These are phyloP conservation scores for Penicillium crustosum DNA, from an alignment of 2,329 filamentous ascomycete genomes.

Conservation along the genomic window DNA sequence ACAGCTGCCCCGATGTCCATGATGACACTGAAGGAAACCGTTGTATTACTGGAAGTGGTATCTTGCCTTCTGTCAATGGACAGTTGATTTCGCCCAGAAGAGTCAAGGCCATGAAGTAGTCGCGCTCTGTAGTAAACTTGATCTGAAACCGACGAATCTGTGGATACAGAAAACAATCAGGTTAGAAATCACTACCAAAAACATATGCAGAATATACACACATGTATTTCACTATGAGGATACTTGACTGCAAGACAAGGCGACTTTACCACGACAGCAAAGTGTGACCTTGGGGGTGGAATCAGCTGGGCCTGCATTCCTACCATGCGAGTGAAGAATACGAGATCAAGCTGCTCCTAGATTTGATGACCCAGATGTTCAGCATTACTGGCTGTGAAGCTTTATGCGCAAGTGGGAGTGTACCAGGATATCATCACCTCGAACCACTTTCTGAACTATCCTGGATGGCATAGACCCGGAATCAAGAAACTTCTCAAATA, in stretches of 20 bases:
- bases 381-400: neutral
- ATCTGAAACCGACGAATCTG: conserved; percentile 49
- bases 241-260: conserved; percentile 51
- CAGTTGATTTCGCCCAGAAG: conserved; percentile 45
- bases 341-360: conserved; percentile 46
- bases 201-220: conserved; percentile 9
- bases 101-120: conserved; percentile 44
- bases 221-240: conserved; percentile 34
- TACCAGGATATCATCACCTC: conserved; percentile 41
- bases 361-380: neutral
- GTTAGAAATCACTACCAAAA: neutral
- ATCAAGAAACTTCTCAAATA: conserved; percentile 35
- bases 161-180: neutral
- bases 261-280: conserved; percentile 45
- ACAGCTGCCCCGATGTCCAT: conserved; percentile 20
- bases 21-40: conserved; percentile 31
- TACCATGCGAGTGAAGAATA: conserved; percentile 32
- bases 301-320: conserved; percentile 15
- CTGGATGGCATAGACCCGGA: conserved; percentile 6
- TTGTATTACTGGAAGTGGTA: conserved; percentile 22
- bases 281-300: conserved; percentile 29
- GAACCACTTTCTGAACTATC: conserved; percentile 37
- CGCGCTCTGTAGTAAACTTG: conserved; percentile 42
- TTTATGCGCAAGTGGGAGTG: neutral
- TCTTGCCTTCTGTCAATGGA: conserved; percentile 43